Conservation (phyloP, 2,329 filamentous ascomycete species). For the Nemania sp. region DNA sequence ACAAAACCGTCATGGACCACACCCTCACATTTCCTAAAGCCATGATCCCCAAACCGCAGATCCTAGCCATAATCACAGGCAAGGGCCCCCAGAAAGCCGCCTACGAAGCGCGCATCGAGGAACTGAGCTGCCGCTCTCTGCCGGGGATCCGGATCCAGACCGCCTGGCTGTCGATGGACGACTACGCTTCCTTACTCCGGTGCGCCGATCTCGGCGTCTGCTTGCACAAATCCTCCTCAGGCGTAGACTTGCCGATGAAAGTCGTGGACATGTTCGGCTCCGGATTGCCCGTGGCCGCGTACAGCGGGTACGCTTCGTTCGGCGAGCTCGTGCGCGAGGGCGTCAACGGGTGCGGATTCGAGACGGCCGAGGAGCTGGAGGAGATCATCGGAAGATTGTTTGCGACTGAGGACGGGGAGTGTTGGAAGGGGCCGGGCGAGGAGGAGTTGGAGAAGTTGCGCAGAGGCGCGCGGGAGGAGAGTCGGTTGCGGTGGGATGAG, state of each 20-base stretch:
- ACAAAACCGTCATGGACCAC: too few relatives aligned
- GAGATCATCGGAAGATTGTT: constrained; percentile 68
- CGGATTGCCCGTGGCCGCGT: constrained; percentile 86
- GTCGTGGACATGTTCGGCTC: constrained; percentile 99
- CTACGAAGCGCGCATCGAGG: constrained; percentile 68
- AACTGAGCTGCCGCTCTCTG: constrained; percentile 55
- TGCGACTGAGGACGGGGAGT: constrained; percentile 46
- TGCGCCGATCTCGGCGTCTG: constrained; percentile 89
- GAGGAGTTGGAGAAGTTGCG: constrained; percentile 63
- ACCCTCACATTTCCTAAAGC: too few relatives aligned
- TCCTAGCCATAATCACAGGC: constrained; percentile 92
- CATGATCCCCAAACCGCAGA: constrained; percentile 21
- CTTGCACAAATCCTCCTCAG: constrained; percentile 89
- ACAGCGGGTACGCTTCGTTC: constrained; percentile 85
- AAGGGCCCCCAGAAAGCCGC: constrained; percentile 82
- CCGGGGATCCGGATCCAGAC: constrained; percentile 59
- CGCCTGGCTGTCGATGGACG: constrained; percentile 79
- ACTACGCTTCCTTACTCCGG: constrained; percentile 84
- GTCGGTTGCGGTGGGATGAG: constrained; percentile 80
- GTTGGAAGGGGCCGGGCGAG: too few relatives aligned
- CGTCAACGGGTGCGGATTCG: constrained; percentile 84
- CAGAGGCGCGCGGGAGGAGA: constrained; percentile 73
- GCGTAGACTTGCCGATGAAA: constrained; percentile 97
- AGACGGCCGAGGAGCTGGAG: constrained; percentile 67
- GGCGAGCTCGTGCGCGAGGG: constrained; percentile 87